A percentile compares a stretch with the other conserved stretches of the same genome.
These are phyloP conservation scores for Protomyces inundatus DNA, from an alignment of 1,139 yeast species.

Conservation along the genomic window DNA sequence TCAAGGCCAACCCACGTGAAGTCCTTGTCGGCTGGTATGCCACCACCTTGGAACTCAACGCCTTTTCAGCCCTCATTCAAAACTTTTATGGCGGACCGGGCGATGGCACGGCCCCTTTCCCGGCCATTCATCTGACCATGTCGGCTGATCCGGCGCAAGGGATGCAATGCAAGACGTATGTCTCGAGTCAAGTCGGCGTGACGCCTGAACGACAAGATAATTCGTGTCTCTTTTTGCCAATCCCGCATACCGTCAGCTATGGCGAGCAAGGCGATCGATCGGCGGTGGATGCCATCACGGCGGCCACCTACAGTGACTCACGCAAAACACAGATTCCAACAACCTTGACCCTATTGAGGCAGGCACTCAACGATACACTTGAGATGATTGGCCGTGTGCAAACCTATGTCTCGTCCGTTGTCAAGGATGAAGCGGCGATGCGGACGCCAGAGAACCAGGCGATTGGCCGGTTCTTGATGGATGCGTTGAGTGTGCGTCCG, in stretches of 20 bases:
- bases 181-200: slow-evolving; percentile 71
- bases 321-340: slow-evolving; percentile 40
- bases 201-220: slow-evolving; percentile 45
- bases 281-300: slow-evolving; percentile 42
- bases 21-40: slow-evolving; percentile 87
- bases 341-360: slow-evolving; percentile 50
- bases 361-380: slow-evolving; percentile 54
- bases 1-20: slow-evolving; percentile 74
- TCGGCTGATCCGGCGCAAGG: slow-evolving; percentile 43
- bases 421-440: slow-evolving; percentile 43
- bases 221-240: slow-evolving; percentile 72
- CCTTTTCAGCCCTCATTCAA: slow-evolving; percentile 75
- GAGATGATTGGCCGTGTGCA: slow-evolving; percentile 52
- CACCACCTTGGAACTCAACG: slow-evolving; percentile 59
- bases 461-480: slow-evolving; percentile 64
- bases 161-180: slow-evolving; percentile 58
- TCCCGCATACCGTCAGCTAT: slow-evolving; percentile 60
- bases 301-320: slow-evolving; percentile 38
- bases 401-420: slow-evolving; percentile 47
- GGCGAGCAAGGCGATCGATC: slow-evolving; percentile 55
- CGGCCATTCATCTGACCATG: slow-evolving; percentile 72
- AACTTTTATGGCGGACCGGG: slow-evolving; percentile 57
- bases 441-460: slow-evolving; percentile 42
- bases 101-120: slow-evolving; percentile 49
- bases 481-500: slow-evolving; percentile 59